Evolutionary conservation across 257 asterid species (phyloP).

Genomic region (Verbena officinalis): DNA sequence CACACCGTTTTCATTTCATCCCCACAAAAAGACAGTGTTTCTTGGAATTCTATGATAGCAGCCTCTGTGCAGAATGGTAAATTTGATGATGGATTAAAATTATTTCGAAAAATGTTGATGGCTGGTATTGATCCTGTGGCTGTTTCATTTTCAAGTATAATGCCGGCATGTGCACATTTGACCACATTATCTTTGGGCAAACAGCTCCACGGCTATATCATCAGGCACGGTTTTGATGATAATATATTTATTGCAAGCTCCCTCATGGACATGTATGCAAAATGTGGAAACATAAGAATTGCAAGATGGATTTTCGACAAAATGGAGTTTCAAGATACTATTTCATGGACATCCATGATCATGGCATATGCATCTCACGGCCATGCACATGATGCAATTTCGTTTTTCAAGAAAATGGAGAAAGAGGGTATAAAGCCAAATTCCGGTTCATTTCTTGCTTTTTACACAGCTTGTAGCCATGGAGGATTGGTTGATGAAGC

Average conservation of each 20-base stretch:
- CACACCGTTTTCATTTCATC: slow-evolving; percentile 50
- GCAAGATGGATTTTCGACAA: slow-evolving; percentile 71
- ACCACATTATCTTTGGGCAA: slow-evolving; percentile 69
- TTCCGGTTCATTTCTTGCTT: slow-evolving; percentile 71
- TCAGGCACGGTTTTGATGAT: slow-evolving; percentile 58
- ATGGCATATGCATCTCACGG: slow-evolving; percentile 92
- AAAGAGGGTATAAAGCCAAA: slow-evolving; percentile 62
- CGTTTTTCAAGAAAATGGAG: slow-evolving; percentile 65
- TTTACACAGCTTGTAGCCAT: slow-evolving; percentile 90
- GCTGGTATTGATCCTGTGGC: slow-evolving; percentile 64
- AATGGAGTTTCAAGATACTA: slow-evolving; percentile 64
- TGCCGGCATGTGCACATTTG: slow-evolving; percentile 90
- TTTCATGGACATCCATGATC: slow-evolving; percentile 90
- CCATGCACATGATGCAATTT: slow-evolving; percentile 65
- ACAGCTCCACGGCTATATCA: slow-evolving; percentile 78
- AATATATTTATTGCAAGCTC: slow-evolving; percentile 80
- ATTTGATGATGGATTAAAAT: slow-evolving; percentile 66
- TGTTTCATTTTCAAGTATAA: slow-evolving; percentile 78
- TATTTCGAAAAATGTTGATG: slow-evolving; percentile 75
- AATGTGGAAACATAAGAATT: slow-evolving; percentile 66
- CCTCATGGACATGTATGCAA: slow-evolving; percentile 88
- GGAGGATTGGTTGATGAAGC: slow-evolving; percentile 89
- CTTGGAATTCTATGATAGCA: slow-evolving; percentile 83
- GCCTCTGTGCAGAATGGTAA: slow-evolving; percentile 81
- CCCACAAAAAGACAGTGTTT: slow-evolving; percentile 65